Evolutionary conservation across 805 yeast species (phyloP).

Genomic region (Yamadazyma laniorum): DNA sequence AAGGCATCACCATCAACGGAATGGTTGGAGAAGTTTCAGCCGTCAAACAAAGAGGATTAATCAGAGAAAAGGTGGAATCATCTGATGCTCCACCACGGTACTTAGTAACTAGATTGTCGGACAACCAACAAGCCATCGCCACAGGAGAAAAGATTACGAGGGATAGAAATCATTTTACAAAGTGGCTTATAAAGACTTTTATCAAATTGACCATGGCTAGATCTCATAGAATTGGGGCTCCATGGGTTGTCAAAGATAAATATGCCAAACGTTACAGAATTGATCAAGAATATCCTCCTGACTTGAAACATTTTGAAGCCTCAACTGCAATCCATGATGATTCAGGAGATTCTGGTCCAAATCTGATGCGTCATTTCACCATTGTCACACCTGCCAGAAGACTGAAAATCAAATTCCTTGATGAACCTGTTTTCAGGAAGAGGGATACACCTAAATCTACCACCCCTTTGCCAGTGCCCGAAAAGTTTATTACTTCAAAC

Average conservation of each 20-base stretch:
- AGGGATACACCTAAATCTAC: constrained; percentile 2
- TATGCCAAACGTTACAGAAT: constrained; percentile 71
- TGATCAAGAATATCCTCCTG: constrained; percentile 56
- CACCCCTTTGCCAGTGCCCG: neutral
- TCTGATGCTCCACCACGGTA: constrained; percentile 57
- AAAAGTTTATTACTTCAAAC: neutral
- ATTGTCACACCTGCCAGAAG: constrained; percentile 1
- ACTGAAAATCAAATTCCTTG: constrained; percentile 3
- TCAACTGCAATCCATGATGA: constrained; percentile 34
- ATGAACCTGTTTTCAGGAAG: constrained; percentile 7
- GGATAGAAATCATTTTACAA: constrained; percentile 84
- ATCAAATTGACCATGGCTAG: constrained; percentile 75
- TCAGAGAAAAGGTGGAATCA: constrained; percentile 84
- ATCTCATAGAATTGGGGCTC: constrained; percentile 84
- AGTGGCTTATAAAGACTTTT: constrained; percentile 86
- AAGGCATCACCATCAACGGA: constrained; percentile 26
- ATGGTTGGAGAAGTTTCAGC: constrained; percentile 11
- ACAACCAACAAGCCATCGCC: constrained; percentile 60
- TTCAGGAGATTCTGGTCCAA: constrained; percentile 17
- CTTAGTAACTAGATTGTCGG: constrained; percentile 59
- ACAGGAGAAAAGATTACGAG: constrained; percentile 73
- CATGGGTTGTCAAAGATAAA: constrained; percentile 87
- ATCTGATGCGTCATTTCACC: constrained; percentile 14
- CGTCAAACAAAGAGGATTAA: constrained; percentile 51
- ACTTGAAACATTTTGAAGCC: constrained; percentile 42